Conservation (phyloP, 208 protist species). For the Trypanosoma boissoni region DNA sequence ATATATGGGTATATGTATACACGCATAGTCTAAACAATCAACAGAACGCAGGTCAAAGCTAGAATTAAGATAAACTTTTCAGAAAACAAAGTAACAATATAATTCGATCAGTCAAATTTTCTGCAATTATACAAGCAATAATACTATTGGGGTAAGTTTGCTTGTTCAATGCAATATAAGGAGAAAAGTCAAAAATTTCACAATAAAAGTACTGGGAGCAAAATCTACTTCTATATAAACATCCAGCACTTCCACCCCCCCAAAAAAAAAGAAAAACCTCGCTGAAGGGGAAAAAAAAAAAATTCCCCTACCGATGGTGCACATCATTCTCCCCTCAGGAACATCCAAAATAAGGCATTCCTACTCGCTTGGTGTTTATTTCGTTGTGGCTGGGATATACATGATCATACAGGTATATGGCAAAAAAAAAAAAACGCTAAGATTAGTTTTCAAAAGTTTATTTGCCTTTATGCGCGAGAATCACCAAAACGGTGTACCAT, state of each 20-base stretch:
- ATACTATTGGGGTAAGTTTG: too few relatives aligned
- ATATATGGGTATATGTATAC: not conserved
- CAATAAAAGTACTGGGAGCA: conserved; percentile 6
- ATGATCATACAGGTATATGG: not conserved
- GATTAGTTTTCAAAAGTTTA: not conserved
- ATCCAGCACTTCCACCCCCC: conserved; percentile 3
- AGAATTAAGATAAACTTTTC: too few relatives aligned
- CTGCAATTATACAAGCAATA: too few relatives aligned
- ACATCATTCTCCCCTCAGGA: too few relatives aligned
- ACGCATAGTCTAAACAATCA: not conserved
- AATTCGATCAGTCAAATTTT: too few relatives aligned
- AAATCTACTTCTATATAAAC: too few relatives aligned
- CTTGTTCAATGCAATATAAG: too few relatives aligned
- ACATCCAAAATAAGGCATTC: too few relatives aligned
- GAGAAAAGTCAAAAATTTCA: conserved; percentile 10
- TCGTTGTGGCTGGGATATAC: too few relatives aligned
- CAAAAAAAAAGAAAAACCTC: conserved; percentile 20
- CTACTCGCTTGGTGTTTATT: too few relatives aligned
- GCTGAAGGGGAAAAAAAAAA: not conserved
- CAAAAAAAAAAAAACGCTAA: conserved; percentile 8
- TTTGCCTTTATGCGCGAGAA: conserved; percentile 29
- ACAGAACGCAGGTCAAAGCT: not conserved
- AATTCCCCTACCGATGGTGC: too few relatives aligned
- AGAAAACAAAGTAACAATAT: too few relatives aligned
- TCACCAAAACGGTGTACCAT: conserved; percentile 63